phyloP scores from a whole-genome alignment of 164 flowering plant species.

The Vitis vinifera region ASM3070453v1 NC_081818.1:6638001-6638500 shows the following conservation, averaged over 20 bases:
- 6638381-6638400: background rate
- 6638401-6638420: no score
- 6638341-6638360: background rate
- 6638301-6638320: constrained; percentile 24
- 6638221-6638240: background rate
- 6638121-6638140: constrained; percentile 9
- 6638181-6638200: background rate
- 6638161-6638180: background rate
- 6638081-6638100: background rate
- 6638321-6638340: constrained; percentile 20
- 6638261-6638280: constrained; percentile 30
- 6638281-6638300: constrained; percentile 16
- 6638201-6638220: background rate
- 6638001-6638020: background rate
- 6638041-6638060: constrained; percentile 30
- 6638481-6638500: constrained; percentile 17
- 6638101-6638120: constrained; percentile 6
- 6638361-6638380: constrained; percentile 3
- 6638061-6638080: constrained; percentile 20
- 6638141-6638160: background rate
- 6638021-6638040: constrained; percentile 20
- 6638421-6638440: no score
- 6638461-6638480: constrained; percentile 1
- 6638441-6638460: constrained; percentile 4
- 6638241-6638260: constrained; percentile 16